Base-by-base conservation (phyloP, 768 basidiomycete species). In the Boletus tomentosulus region DNA sequence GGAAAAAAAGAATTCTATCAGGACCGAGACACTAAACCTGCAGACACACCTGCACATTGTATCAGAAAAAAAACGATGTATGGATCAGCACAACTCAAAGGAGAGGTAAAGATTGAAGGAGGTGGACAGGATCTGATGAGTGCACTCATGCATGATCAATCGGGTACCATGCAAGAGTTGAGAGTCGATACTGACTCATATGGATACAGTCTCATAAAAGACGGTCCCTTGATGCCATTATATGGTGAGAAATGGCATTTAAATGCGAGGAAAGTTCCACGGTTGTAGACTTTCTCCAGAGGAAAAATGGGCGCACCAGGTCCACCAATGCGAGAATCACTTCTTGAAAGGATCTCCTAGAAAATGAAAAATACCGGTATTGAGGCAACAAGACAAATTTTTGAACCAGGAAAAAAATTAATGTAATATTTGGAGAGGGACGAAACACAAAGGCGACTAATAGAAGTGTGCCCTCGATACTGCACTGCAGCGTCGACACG, bases 241-340 rank as follows among this genome's bases (percentile, higher is more conserved):
- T 37, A 57, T 0, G 42, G 57, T 48, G 56, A 62, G 52, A 64
- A 66, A 49, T 39, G 33, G 28, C 52, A 48, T 22, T 16, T 15
- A 25, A 22, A 47, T 15, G 34, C 38, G 3, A 25, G 43, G 31
- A 37, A 7, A 44, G 28, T 38, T 19, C 52, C 15, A 15, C 34
- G 22, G 19, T 15, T 43, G 31, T 10, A 38, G 5, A 50, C 4
- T 34, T 50, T 38, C 9, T 33, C 3, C 4, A 11, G 3, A 7
- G 12, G n/a, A 41, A 37, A 25, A 24, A 33, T 28, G 22, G 8
- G 16, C 45, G 25, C 34, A 28, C 39, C 50, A 31, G 25, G 12
- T 33, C 30, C 37, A 25, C 16, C 22, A 13, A 12, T 7, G 25
- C 7, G 25, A 38, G 15, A 45, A 19, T 25, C 25, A 34, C 15